These are phyloP conservation scores for Coemansia sp. DNA, from an alignment of 192 early-diverging fungal species.

Conservation along the genomic window DNA sequence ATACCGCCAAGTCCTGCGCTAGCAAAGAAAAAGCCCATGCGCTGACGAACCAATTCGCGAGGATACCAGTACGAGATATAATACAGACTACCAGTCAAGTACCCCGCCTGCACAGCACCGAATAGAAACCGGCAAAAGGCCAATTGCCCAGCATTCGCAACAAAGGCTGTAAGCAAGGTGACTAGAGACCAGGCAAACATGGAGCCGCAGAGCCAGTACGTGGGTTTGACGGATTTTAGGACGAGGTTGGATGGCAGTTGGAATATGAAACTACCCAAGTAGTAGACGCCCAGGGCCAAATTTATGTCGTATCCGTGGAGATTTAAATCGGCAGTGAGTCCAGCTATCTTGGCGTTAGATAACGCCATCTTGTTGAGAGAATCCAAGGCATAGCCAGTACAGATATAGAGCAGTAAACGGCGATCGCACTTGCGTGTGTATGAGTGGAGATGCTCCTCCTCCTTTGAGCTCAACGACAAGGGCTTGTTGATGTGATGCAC, in stretches of 20 bases:
- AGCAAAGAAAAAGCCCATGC: conserved; percentile 50
- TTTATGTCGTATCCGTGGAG: conserved; percentile 40
- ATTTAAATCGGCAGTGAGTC: conserved; percentile 29
- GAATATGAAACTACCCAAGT: conserved; percentile 46
- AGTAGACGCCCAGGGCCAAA: conserved; percentile 41
- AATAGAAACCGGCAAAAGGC: conserved; percentile 34
- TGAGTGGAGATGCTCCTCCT: conserved; percentile 17
- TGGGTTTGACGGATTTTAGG: conserved; percentile 36
- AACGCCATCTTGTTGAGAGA: conserved; percentile 54
- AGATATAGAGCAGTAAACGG: conserved; percentile 39
- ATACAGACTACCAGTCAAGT: conserved; percentile 48
- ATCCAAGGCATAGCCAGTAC: conserved; percentile 44
- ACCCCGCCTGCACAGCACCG: conserved; percentile 51
- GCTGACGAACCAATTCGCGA: conserved; percentile 31
- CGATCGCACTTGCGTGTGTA: conserved; percentile 52
- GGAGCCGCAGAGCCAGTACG: conserved; percentile 36
- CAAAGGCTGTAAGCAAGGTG: conserved; percentile 30
- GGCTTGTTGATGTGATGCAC: conserved; percentile 29
- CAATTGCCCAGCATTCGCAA: conserved; percentile 17
- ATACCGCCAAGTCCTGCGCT: conserved; percentile 46
- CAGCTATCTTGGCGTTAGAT: conserved; percentile 44
- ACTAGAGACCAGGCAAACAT: conserved; percentile 43
- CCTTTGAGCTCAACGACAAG: conserved; percentile 23
- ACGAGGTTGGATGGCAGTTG: conserved; percentile 52
- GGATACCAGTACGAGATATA: conserved; percentile 57